Evolutionary conservation across 176 grass and related monocot genomes (phyloP), one percentile per base, ranked within the genome.

Genomic region (Lolium rigidum): DNA sequence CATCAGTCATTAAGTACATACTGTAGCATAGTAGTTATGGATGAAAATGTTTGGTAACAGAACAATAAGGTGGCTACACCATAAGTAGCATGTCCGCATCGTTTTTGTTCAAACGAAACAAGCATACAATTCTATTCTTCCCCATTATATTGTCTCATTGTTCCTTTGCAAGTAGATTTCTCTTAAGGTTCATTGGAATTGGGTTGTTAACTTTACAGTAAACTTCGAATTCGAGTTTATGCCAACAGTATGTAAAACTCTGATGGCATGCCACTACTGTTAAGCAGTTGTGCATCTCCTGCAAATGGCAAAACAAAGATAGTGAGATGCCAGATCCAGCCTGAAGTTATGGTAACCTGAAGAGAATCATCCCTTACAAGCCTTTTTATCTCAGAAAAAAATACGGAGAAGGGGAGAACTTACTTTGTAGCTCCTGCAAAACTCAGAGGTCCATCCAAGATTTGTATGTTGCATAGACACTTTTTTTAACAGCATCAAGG

Each of bases 281-380:
- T 62, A 58, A 80, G 63, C 67, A 84, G 11, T 80, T 38, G 81
- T 64, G n/a, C 55, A 84, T 72, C 20, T 80, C 67, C 55, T 80
- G 82, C 82, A 89, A 84, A 74, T 56, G 67, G 56, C 43, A 74
- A 84, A 74, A 73, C 24, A 72, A 84, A 39, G 47, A 66, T 52
- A 80, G 57, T 74, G 58, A 74, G 82, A 85, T 18, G 37, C 31
- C 54, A 72, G 54, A 79, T 79, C 28, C 41, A 63, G 64, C 64
- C 70, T 71, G 26, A 59, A 71, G 47, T 21, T 22, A 35, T 38
- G 64, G 31, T 26, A 72, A 79, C 12, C 77, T 78, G 64, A 79
- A 52, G 41, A 78, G 80, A 89, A 56, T 80, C 28, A 74, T 80
- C 44, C 52, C 28, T 71, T 62, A 49, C 70, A 70, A 62, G 65